These are phyloP conservation scores for Colletotrichum coccodes DNA, from an alignment of 2,329 filamentous ascomycete genomes.

Conservation along the genomic window DNA sequence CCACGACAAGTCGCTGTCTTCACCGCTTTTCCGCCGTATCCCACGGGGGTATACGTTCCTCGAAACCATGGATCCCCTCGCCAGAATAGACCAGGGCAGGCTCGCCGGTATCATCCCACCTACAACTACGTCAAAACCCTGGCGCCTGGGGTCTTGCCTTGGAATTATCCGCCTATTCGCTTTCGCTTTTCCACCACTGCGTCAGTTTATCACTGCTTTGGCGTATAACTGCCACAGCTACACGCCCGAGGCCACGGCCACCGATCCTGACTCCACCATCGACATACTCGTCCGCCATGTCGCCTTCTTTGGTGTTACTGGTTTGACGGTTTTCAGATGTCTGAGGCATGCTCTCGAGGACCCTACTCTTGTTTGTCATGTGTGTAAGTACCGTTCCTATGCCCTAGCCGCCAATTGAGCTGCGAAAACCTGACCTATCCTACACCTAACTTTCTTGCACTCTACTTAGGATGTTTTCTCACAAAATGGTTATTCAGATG, in stretches of 20 bases:
- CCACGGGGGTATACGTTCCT: neutral
- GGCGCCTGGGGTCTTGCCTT: neutral
- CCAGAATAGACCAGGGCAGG: neutral
- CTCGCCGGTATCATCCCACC: neutral
- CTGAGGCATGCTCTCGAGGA: constrained; percentile 1
- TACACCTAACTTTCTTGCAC: too few species aligned
- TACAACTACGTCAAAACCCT: neutral
- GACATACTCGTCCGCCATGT: neutral
- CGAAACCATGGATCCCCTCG: neutral
- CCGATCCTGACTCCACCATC: neutral
- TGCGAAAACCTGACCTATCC: neutral
- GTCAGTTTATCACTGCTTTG: neutral
- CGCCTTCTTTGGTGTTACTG: constrained; percentile 22
- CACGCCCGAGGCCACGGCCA: neutral
- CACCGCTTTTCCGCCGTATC: too few species aligned
- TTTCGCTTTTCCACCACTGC: neutral
- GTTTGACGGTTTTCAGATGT: constrained; percentile 3
- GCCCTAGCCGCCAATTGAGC: too few species aligned
- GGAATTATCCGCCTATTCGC: neutral
- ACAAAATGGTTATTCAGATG: neutral
- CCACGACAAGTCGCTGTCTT: neutral
- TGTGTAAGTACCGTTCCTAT: neutral
- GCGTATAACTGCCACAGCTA: neutral
- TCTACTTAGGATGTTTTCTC: neutral
- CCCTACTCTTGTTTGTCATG: constrained; percentile 2